Conservation (phyloP, 306 rosid species). For the Sphenostylis stenocarpa region DNA sequence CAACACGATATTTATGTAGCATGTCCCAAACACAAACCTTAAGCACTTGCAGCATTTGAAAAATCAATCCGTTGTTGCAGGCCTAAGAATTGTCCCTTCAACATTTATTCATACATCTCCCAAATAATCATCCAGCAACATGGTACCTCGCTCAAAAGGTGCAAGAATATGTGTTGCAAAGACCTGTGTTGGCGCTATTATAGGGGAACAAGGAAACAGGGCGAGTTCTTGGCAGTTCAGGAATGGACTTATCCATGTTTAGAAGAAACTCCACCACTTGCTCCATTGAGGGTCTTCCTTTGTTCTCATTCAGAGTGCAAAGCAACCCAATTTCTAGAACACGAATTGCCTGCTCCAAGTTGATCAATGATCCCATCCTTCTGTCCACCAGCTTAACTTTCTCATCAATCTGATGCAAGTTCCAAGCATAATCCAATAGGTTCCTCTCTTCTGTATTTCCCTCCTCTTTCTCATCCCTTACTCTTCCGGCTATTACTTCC, state of each 20-base stretch:
- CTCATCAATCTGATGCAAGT: constrained; percentile 57
- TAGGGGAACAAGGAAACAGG: constrained; percentile 74
- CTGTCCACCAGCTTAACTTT: constrained; percentile 55
- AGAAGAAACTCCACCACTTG: constrained; percentile 64
- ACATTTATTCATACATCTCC: background rate
- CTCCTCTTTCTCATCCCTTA: constrained; percentile 44
- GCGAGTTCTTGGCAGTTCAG: constrained; percentile 64
- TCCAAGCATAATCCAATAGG: constrained; percentile 69
- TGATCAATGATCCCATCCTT: constrained; percentile 65
- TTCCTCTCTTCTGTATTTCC: constrained; percentile 49
- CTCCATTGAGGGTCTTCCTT: constrained; percentile 74
- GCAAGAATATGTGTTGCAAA: constrained; percentile 69
- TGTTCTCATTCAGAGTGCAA: constrained; percentile 69
- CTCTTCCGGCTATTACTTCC: constrained; percentile 78
- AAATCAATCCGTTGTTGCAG: constrained; percentile 3
- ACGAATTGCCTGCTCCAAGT: constrained; percentile 63
- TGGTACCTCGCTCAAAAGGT: constrained; percentile 47
- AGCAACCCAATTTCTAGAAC: constrained; percentile 69
- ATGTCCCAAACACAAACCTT: background rate
- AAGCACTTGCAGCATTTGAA: constrained; percentile 27
- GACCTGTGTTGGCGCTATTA: constrained; percentile 60
- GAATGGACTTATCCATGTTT: constrained; percentile 53
- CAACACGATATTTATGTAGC: background rate
- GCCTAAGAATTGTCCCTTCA: background rate
- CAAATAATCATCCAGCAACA: background rate